These are phyloP conservation scores for Fragaria iinumae DNA, from an alignment of 306 rosid species.

Conservation along the genomic window DNA sequence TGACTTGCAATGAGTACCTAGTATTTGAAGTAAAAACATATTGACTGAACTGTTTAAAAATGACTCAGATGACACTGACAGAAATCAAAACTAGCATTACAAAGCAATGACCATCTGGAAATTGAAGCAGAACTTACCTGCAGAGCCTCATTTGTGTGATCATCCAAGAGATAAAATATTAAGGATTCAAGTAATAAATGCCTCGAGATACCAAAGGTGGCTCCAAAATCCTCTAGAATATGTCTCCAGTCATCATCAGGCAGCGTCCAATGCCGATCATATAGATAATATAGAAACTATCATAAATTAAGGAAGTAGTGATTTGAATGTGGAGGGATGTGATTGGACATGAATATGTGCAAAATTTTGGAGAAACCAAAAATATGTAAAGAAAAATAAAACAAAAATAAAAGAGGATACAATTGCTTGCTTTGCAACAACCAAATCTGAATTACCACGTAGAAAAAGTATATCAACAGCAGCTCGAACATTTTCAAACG, in stretches of 20 bases:
- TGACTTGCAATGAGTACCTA: background rate
- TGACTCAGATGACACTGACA: background rate
- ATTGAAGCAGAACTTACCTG: slow-evolving; percentile 48
- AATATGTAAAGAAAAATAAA: background rate
- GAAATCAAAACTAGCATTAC: slow-evolving; percentile 12
- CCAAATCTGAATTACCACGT: slow-evolving; percentile 75
- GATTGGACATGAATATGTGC: background rate
- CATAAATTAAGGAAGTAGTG: slow-evolving; percentile 47
- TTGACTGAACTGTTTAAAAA: slow-evolving; percentile 19
- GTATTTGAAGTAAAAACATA: slow-evolving; percentile 11
- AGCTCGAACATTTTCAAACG: slow-evolving; percentile 72
- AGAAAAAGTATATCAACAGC: slow-evolving; percentile 89
- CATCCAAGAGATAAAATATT: slow-evolving; percentile 84
- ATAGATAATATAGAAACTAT: slow-evolving; percentile 88
- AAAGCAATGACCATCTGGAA: slow-evolving; percentile 19
- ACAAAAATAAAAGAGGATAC: slow-evolving; percentile 58
- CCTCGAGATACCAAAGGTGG: slow-evolving; percentile 69
- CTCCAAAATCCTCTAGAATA: slow-evolving; percentile 78
- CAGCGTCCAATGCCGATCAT: slow-evolving; percentile 86
- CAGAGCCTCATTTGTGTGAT: slow-evolving; percentile 78
- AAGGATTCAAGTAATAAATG: slow-evolving; percentile 75
- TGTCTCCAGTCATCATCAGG: slow-evolving; percentile 84
- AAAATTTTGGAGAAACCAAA: slow-evolving; percentile 15
- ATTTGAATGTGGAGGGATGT: background rate
- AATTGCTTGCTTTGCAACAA: slow-evolving; percentile 92